A percentile compares a stretch with the other conserved stretches of the same genome.
Conservation (phyloP, 169 alveolate species). For the Eimeria falciformis region DNA sequence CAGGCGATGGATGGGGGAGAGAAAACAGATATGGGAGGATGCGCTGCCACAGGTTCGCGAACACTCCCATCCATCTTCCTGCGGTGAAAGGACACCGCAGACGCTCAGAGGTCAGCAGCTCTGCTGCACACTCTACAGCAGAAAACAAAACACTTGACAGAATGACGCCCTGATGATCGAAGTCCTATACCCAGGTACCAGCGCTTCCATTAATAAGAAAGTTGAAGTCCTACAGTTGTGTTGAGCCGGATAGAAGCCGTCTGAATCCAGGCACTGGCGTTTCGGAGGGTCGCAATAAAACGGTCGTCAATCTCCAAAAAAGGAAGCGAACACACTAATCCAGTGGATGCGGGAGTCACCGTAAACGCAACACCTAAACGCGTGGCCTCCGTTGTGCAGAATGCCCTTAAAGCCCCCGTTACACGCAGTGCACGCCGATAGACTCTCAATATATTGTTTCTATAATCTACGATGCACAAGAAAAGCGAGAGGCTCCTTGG, state of each 20-base stretch:
- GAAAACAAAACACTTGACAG: background rate
- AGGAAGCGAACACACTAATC: background rate
- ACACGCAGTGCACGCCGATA: background rate
- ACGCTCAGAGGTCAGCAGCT: background rate
- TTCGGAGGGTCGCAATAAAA: background rate
- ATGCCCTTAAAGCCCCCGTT: background rate
- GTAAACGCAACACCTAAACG: background rate
- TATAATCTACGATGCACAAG: background rate
- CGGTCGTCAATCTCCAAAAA: background rate
- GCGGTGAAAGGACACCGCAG: slow-evolving; percentile 47
- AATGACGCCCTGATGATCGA: background rate
- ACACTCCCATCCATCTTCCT: slow-evolving; percentile 4
- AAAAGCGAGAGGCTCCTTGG: background rate
- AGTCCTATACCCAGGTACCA: background rate
- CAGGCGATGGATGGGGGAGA: background rate
- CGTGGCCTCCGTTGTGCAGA: background rate
- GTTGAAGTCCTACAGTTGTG: background rate
- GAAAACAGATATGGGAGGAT: background rate
- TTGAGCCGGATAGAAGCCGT: background rate
- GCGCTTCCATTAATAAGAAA: background rate
- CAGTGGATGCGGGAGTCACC: background rate
- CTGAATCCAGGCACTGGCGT: background rate
- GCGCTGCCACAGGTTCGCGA: background rate
- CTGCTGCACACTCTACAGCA: background rate
- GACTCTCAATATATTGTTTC: background rate